phyloP scores from a whole-genome alignment of 306 rosid species.

The Vachellia pachyceras region DNA sequence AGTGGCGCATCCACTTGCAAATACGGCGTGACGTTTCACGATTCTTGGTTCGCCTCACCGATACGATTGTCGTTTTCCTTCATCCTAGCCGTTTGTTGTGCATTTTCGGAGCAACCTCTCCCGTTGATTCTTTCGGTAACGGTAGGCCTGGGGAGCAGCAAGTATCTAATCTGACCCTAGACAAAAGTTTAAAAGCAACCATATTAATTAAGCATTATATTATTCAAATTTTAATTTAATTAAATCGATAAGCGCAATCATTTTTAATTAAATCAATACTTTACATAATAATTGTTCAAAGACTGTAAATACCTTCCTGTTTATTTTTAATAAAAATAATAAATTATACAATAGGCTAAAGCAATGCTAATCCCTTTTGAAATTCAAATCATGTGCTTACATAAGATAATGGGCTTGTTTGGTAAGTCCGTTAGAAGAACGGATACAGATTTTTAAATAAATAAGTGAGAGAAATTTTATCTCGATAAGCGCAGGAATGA shows the following conservation, averaged over 20 bases:
- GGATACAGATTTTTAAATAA: too few relatives aligned
- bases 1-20: not conserved
- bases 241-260: not conserved
- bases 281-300: too few relatives aligned
- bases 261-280: not conserved
- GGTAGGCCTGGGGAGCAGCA: not conserved
- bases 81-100: conserved; percentile 25
- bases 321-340: too few relatives aligned
- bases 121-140: not conserved
- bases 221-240: not conserved
- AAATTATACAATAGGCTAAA: too few relatives aligned
- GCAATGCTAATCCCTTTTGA: too few relatives aligned
- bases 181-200: not conserved
- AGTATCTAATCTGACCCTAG: not conserved
- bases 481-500: too few relatives aligned
- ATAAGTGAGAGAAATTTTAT: too few relatives aligned
- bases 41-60: conserved; percentile 31
- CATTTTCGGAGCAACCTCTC: not conserved
- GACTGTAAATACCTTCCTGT: not conserved
- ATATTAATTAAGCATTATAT: too few relatives aligned
- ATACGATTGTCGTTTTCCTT: conserved; percentile 18
- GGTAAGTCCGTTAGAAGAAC: too few relatives aligned
- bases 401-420: too few relatives aligned
- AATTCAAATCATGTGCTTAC: too few relatives aligned
- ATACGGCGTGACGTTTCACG: conserved; percentile 33